Percentiles rank a stretch among this genome's conserved stretches.
These are phyloP conservation scores for Aspergillus unguis DNA, from an alignment of 2,329 filamentous ascomycete species.

Conservation along the genomic window DNA sequence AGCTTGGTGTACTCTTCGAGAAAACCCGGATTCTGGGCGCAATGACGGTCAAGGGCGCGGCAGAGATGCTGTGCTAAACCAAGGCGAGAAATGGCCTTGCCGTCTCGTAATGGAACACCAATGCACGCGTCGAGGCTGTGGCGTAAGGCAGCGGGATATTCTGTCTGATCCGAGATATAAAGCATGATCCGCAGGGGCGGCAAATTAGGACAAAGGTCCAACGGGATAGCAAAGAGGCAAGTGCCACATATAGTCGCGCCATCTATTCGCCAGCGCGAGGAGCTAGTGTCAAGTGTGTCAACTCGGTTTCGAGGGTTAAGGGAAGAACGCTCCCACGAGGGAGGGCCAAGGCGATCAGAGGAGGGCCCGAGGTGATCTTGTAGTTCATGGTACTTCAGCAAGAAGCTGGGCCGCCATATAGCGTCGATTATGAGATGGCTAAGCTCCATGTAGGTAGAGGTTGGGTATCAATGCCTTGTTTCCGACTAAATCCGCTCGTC, in stretches of 20 bases:
- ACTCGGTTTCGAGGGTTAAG: constrained; percentile 9
- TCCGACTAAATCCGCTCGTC: not conserved
- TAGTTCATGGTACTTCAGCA: constrained; percentile 10
- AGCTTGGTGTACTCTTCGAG: constrained; percentile 3
- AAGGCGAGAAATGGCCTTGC: constrained; percentile 4
- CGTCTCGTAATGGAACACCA: constrained; percentile 7
- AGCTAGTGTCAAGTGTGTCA: constrained; percentile 3
- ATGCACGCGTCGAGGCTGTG: constrained; percentile 3
- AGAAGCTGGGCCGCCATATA: constrained; percentile 9
- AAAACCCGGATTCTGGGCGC: constrained; percentile 2
- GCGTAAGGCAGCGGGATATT: constrained; percentile 4
- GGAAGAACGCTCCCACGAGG: constrained; percentile 6
- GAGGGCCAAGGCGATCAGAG: constrained; percentile 4
- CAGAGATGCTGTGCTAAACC: constrained; percentile 9
- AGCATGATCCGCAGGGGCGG: constrained; percentile 7
- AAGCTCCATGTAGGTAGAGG: constrained; percentile 3
- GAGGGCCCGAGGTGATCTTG: constrained; percentile 3
- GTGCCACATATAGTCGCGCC: constrained; percentile 9
- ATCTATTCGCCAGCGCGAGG: constrained; percentile 9
- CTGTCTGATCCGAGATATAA: constrained; percentile 6
- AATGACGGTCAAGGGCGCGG: constrained; percentile 5
- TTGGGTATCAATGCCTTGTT: not conserved
- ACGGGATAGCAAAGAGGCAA: constrained; percentile 6
- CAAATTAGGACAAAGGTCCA: constrained; percentile 4
- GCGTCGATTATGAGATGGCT: constrained; percentile 11